Evolutionary conservation across 2,329 filamentous ascomycete species (phyloP).

Genomic region (Hypoxylon sp.): DNA sequence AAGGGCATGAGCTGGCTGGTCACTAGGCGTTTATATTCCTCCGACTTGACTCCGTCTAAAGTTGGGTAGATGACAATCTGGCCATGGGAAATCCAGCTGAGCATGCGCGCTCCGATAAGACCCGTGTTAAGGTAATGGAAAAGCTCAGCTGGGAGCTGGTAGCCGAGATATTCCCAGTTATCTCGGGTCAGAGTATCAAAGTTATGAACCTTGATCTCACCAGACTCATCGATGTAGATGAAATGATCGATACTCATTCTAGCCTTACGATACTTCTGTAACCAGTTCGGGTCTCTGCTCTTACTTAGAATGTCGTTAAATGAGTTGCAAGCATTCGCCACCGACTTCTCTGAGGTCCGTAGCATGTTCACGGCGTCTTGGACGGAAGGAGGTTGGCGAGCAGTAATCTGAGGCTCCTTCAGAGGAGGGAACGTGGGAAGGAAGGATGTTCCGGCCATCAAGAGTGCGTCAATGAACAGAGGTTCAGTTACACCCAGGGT

Average conservation of each 20-base stretch:
- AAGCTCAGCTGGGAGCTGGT: constrained; percentile 89
- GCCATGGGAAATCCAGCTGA: constrained; percentile 85
- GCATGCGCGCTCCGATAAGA: constrained; percentile 81
- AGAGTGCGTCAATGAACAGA: constrained; percentile 85
- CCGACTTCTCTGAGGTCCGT: constrained; percentile 76
- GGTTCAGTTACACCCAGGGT: constrained; percentile 76
- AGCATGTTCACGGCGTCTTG: constrained; percentile 85
- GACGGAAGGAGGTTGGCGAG: constrained; percentile 73
- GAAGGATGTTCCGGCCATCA: constrained; percentile 87
- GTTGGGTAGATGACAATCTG: constrained; percentile 86
- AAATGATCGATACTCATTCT: constrained; percentile 90
- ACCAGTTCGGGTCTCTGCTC: constrained; percentile 79
- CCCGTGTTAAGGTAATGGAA: constrained; percentile 91
- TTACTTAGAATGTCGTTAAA: constrained; percentile 82
- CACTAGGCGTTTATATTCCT: constrained; percentile 85
- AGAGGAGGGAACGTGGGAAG: constrained; percentile 85
- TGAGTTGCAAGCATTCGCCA: constrained; percentile 80
- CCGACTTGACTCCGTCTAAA: constrained; percentile 83
- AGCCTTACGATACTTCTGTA: constrained; percentile 88
- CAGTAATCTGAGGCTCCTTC: constrained; percentile 69
- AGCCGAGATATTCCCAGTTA: constrained; percentile 90
- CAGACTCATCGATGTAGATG: constrained; percentile 82
- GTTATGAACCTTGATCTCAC: constrained; percentile 82
- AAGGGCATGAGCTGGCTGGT: constrained; percentile 80
- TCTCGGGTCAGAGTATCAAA: constrained; percentile 82